Evolutionary conservation across 2,329 filamentous ascomycete genomes (phyloP), one percentile per base, ranked within the genome.

Genomic region (Xylaria sp.): DNA sequence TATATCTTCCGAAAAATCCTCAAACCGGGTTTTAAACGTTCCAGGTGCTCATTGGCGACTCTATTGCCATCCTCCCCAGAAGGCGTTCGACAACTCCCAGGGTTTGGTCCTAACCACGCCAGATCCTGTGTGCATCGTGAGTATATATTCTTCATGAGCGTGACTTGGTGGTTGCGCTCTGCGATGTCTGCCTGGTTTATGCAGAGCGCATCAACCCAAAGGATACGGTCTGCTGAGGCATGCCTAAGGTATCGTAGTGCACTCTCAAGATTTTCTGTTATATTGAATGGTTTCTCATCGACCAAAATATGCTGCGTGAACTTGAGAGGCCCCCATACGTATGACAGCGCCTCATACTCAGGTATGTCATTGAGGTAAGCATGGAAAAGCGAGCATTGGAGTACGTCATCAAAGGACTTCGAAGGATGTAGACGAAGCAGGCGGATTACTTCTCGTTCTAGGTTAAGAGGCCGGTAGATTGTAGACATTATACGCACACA

Each of bases 171-270:
- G 15, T 49, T 62, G 5, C 39, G 39, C 31, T 62, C 60, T 1
- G 27, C 9, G 1, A 56, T 25, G 22, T 55, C 29, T 2, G 36
- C 10, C 15, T 56, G 60, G 29, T 62, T 39, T 39, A 55, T 62
- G 15, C 39, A 62, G 20, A 62, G 15, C 11, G 60, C 60, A n/a
- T 62, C 60, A 13, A 49, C 60, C 60, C 60, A 62, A 15, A 61
- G 13, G 20, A 61, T 13, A 9, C 49, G 49, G 4, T 25, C 27
- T 11, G 5, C 6, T 4, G 39, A 55, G 2, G n/a, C 38, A 1
- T 61, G 38, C 20, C 59, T 31, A 6, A 61, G 39, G 11, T 61
- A 29, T 5, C 50, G 59, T 6, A 61, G 22, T 1, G 59, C 59
- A 9, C 38, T 27, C 10, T 47, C 49, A 17, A 61, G 49, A n/a